Evolutionary conservation across 129 eudicot species (phyloP).

Genomic region (Pseudognaphalium luteoalbum): DNA sequence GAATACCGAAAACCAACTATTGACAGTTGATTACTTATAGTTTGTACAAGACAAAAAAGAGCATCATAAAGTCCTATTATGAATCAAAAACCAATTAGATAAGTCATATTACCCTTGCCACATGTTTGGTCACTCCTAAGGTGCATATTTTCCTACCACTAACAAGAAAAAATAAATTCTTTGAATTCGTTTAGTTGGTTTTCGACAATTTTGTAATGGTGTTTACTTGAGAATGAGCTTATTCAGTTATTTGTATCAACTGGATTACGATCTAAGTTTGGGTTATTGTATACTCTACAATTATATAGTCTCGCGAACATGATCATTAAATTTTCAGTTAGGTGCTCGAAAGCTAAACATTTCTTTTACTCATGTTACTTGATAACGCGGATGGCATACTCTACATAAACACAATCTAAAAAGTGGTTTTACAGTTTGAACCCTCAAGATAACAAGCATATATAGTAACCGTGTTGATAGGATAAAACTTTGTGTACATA

Average conservation of each 20-base stretch:
- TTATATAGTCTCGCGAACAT: no score
- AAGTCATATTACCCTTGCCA: background rate
- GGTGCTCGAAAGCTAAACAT: no score
- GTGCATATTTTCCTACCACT: background rate
- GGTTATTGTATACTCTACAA: no score
- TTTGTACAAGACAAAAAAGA: background rate
- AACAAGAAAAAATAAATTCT: background rate
- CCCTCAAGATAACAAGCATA: no score
- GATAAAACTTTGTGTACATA: no score
- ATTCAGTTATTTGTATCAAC: background rate
- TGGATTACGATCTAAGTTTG: no score
- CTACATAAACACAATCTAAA: no score
- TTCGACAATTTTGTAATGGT: background rate
- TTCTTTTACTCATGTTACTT: no score
- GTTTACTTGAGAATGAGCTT: background rate
- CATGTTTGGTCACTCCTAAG: background rate
- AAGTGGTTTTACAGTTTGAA: no score
- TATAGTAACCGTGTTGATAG: no score
- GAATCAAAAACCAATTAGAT: background rate
- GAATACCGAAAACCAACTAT: background rate
- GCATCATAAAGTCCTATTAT: background rate
- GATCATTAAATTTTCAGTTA: no score
- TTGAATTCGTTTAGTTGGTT: background rate
- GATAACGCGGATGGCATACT: no score
- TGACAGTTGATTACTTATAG: background rate